Base-by-base conservation (phyloP, 2,329 filamentous ascomycete species). In the Colletotrichum higginsianum region DNA sequence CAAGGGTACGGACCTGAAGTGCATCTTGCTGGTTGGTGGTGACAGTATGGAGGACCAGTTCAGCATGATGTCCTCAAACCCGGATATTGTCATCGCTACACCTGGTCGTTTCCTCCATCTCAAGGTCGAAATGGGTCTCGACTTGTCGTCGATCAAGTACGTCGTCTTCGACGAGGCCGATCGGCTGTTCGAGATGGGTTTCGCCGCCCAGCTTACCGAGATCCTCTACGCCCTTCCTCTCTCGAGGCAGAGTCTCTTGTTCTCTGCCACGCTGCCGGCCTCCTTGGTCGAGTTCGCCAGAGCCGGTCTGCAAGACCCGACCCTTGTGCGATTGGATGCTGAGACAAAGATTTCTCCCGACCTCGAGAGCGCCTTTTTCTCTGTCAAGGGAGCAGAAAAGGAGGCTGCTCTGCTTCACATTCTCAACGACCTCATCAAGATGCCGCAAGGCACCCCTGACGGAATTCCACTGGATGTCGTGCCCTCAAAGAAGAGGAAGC, bases 131-230 rank as follows among this genome's bases (percentile, higher is more conserved):
- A 99, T 99, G 97, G 87, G 88, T 12, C 83, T 99, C 63, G 94
- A 98, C 78, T 84, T 99, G n/a, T 94, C 92, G 0, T 97, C 94
- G 4, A 92, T 99, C 73, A 89, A 91, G 76, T 99, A 99, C 78
- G 94, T 98, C 30, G 96, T 99, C 11, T 99, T 99, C 75, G 96
- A 99, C 80, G 96, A 99, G 82, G 96, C 96, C 1, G 96, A 99
- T 86, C 90, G 96, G 65, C 86, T 99, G 23, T 99, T 99, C 82
- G 96, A 99, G 80, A 98, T 99, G 96, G 97, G 96, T 76, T 99
- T 99, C 80, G 95, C 95, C 5, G 91, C 94, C 4, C 96, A 99
- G 79, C 86, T 99, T 76, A 93, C 93, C 1, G 96, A 99, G 80
- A 98, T 98, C 85, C 85, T 99, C 62, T 91, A 98, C 78, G 93